These are phyloP conservation scores for Scheffersomyces cryptocercus DNA, from an alignment of 1,139 yeast genomes.

Conservation along the genomic window DNA sequence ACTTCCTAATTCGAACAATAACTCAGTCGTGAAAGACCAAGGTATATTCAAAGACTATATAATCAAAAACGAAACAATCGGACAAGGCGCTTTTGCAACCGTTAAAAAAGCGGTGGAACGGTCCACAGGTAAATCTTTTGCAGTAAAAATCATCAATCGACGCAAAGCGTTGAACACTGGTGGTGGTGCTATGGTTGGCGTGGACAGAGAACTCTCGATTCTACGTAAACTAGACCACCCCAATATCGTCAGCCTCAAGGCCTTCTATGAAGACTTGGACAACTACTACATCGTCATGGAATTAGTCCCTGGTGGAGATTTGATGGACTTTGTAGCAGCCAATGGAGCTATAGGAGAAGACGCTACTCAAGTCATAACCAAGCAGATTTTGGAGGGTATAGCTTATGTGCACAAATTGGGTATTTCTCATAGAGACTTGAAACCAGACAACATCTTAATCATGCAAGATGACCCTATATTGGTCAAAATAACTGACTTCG, in stretches of 20 bases:
- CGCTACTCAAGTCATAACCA: constrained; percentile 81
- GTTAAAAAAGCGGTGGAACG: constrained; percentile 90
- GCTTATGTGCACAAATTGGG: constrained; percentile 86
- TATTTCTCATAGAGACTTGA: constrained; percentile 89
- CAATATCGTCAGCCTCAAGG: constrained; percentile 77
- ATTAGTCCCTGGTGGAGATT: constrained; percentile 93
- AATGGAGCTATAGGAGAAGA: constrained; percentile 91
- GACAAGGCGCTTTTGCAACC: constrained; percentile 96
- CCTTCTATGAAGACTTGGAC: constrained; percentile 80
- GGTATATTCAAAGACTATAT: constrained; percentile 75
- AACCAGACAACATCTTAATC: constrained; percentile 88
- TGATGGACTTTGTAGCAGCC: constrained; percentile 94
- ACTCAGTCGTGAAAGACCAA: constrained; percentile 33
- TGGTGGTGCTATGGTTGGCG: constrained; percentile 58
- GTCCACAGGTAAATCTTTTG: constrained; percentile 78
- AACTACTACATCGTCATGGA: constrained; percentile 92
- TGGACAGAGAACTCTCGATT: constrained; percentile 81
- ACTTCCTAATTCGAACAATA: constrained; percentile 18
- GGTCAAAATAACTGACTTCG: constrained; percentile 92
- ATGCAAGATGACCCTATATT: constrained; percentile 89
- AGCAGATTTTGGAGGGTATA: constrained; percentile 82
- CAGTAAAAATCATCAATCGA: constrained; percentile 86
- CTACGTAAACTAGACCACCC: constrained; percentile 78
- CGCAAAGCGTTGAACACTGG: constrained; percentile 76
- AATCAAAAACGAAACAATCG: constrained; percentile 79